Conservation (phyloP, 257 asterid genomes). For the Cynanchum wilfordii region DNA sequence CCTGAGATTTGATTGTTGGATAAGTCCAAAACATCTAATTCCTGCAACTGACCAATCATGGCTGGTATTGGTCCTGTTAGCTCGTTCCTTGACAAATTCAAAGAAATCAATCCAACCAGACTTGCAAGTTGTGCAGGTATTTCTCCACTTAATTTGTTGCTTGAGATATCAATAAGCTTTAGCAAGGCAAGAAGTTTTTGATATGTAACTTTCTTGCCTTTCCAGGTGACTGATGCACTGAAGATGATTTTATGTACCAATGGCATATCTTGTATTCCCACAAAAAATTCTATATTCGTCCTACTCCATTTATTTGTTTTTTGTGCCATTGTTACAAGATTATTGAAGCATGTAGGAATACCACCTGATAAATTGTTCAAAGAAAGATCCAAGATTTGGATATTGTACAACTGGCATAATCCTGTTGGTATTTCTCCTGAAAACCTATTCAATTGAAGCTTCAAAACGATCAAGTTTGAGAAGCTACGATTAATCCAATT, state of each 20-base stretch:
- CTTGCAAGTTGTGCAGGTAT: background rate
- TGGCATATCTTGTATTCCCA: background rate
- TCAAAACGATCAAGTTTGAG: background rate
- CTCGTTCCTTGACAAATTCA: background rate
- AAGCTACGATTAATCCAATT: background rate
- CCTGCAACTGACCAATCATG: background rate
- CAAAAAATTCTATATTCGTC: too few species aligned
- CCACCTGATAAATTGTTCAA: background rate
- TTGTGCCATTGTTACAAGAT: background rate
- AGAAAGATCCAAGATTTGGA: background rate
- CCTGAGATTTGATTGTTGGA: background rate
- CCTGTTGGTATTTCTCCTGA: background rate
- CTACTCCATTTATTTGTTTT: too few species aligned
- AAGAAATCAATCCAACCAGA: background rate
- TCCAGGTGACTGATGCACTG: background rate
- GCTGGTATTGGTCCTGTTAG: background rate
- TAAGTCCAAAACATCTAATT: background rate
- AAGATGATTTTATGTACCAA: background rate
- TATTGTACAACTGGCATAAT: background rate
- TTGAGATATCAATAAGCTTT: background rate
- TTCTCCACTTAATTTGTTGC: background rate
- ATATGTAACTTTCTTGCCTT: background rate
- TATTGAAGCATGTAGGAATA: background rate
- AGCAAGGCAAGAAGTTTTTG: background rate
- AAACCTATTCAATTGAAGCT: too few species aligned